Evolutionary conservation across 139 green algal genomes (phyloP).

Genomic region (Chlamydomonas sp.): DNA sequence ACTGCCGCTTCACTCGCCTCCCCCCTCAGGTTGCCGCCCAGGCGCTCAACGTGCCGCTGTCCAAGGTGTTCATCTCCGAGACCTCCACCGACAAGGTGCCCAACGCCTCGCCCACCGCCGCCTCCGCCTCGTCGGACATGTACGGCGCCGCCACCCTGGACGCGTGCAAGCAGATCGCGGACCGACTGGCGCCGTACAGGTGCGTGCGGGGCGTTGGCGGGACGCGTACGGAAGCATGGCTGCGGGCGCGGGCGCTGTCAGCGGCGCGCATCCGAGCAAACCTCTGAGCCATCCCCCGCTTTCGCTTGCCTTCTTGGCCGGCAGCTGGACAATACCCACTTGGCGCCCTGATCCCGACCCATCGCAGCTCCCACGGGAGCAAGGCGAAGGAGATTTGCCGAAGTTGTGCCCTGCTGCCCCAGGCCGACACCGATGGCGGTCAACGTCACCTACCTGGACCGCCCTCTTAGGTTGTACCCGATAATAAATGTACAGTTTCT

Average conservation of each 20-base stretch:
- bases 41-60: slow-evolving; percentile 80
- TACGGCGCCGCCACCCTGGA: slow-evolving; percentile 93
- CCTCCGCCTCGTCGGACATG: slow-evolving; percentile 91
- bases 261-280: no score
- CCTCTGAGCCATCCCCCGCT: neutral
- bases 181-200: slow-evolving; percentile 76
- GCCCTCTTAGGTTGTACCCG: no score
- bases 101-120: slow-evolving; percentile 94
- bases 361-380: no score
- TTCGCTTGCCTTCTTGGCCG: neutral
- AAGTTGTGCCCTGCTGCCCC: no score
- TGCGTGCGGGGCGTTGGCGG: slow-evolving; percentile 4
- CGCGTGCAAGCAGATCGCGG: slow-evolving; percentile 89
- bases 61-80: slow-evolving; percentile 90
- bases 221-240: neutral
- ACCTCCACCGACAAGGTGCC: slow-evolving; percentile 98
- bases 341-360: no score
- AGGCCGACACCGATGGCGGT: no score
- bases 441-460: no score
- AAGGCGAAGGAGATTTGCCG: no score
- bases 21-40: slow-evolving; percentile 34
- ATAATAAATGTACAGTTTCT: no score
- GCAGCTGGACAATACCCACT: no score
- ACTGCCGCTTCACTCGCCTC: neutral
- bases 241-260: neutral